Base-by-base conservation (phyloP, 192 early-diverging fungal species). In the Obelidium mucronatum region DNA sequence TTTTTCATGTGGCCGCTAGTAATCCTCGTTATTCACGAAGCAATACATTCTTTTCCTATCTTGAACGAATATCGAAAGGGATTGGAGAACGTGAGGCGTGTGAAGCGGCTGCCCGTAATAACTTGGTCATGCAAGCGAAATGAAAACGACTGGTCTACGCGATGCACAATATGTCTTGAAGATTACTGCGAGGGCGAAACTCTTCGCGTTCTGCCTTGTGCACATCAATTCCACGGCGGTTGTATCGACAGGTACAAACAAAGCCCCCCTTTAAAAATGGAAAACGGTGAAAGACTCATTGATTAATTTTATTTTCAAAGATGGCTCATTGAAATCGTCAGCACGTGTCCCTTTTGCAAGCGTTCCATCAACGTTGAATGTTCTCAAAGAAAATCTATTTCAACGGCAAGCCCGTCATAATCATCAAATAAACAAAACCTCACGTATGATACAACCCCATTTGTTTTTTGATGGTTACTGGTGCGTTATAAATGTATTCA, bases 241-340 rank as follows among this genome's bases (percentile, higher is more conserved):
- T 99, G 97, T 76, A 90, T 99, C 36, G 97, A 99, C 74, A 90
- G n/a, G n/a, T n/a, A n/a, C n/a, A n/a, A n/a, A n/a, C n/a, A n/a
- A n/a, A n/a, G n/a, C n/a, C n/a, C n/a, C n/a, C n/a, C n/a, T n/a
- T n/a, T n/a, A n/a, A n/a, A n/a, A n/a, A n/a, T n/a, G n/a, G n/a
- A n/a, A 86, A 24, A 3, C 36, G 68, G 40, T 59, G 0, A 34
- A 22, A 19, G 51, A 52, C 51, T 52, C 15, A 28, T 19, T n/a
- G n/a, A n/a, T n/a, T n/a, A n/a, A n/a, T n/a, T n/a, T 79, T 73
- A 51, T 19, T 37, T 15, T 22, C 35, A 3, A 28, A 85, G 84
- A 64, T 98, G 96, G 96, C 85, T 98, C 26, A 95, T 93, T 2
- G 88, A 89, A 6, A 85, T 91, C 35, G 95, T 97, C 75, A 90